Percentiles rank a stretch among this genome's conserved stretches.
phyloP scores from a whole-genome alignment of 2,329 filamentous ascomycete genomes.

The Calonectria ilicicola region DNA sequence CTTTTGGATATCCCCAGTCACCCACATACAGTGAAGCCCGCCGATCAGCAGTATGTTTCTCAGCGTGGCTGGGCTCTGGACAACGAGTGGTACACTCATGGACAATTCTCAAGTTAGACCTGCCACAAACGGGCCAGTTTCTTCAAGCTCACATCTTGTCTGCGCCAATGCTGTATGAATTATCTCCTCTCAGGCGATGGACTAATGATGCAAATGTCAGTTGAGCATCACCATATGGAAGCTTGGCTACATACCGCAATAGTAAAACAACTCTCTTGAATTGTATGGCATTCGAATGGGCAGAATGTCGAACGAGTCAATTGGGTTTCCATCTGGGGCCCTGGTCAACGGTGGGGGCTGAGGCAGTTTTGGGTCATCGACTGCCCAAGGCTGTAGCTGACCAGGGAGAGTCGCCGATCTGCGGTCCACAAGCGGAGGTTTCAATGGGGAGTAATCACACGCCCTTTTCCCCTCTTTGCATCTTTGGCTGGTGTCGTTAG shows the following conservation, averaged over 20 bases:
- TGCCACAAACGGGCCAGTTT: neutral
- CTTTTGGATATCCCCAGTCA: neutral
- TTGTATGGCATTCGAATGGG: neutral
- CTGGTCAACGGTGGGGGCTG: neutral
- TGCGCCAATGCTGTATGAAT: neutral
- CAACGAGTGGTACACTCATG: neutral
- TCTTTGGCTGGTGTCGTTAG: neutral
- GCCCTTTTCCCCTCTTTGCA: neutral
- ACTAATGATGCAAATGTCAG: neutral
- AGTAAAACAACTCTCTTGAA: neutral
- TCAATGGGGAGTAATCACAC: neutral
- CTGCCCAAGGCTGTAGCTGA: neutral
- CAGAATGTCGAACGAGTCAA: neutral
- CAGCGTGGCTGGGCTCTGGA: neutral
- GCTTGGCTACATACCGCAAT: neutral
- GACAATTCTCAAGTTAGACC: neutral
- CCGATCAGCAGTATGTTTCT: neutral
- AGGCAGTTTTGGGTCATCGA: neutral
- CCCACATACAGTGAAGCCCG: neutral
- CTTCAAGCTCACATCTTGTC: neutral
- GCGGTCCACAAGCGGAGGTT: neutral
- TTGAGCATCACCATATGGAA: neutral
- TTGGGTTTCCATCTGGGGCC: neutral
- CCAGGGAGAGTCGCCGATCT: neutral
- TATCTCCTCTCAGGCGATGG: neutral